Percentiles rank a stretch among this genome's conserved stretches.
These are phyloP conservation scores for Cucurbita argyrosperma DNA, from an alignment of 306 rosid genomes.

Conservation along the genomic window DNA sequence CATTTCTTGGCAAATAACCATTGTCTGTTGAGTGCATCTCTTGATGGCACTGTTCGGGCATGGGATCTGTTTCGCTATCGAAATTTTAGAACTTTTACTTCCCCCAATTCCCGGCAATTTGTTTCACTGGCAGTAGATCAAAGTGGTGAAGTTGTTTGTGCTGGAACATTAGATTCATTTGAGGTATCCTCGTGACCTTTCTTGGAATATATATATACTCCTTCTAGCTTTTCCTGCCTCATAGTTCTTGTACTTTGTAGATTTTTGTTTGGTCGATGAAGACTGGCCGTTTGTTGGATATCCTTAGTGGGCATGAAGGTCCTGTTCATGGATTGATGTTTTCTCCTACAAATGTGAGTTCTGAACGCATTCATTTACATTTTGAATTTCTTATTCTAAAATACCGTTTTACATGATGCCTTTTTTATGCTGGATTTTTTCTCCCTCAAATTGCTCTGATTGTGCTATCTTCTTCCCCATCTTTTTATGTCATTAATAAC, in stretches of 20 bases:
- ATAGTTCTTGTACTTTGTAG: conserved; percentile 17
- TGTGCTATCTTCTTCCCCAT: not conserved
- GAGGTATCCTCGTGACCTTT: conserved; percentile 35
- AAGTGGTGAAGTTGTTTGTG: conserved; percentile 94
- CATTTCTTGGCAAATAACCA: conserved; percentile 71
- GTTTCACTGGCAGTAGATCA: conserved; percentile 81
- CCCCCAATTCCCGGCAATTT: conserved; percentile 73
- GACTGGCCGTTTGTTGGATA: conserved; percentile 70
- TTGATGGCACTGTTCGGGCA: conserved; percentile 92
- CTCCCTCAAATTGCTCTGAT: not conserved
- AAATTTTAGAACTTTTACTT: conserved; percentile 64
- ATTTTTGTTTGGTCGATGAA: conserved; percentile 92
- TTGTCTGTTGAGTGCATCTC: conserved; percentile 79
- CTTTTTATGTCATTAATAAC: not conserved
- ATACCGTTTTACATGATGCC: not conserved
- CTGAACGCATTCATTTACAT: not conserved
- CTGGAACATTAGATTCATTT: conserved; percentile 86
- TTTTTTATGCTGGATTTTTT: not conserved
- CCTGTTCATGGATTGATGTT: conserved; percentile 85
- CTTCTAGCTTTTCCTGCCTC: not conserved
- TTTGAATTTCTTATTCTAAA: not conserved
- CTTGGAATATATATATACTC: not conserved
- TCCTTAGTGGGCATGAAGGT: conserved; percentile 91
- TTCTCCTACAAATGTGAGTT: conserved; percentile 92
- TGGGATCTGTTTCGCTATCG: conserved; percentile 88